Evolutionary conservation across 805 yeast species (phyloP), one percentile per base, ranked within the genome.

Genomic region (Ogataea allantospora): DNA sequence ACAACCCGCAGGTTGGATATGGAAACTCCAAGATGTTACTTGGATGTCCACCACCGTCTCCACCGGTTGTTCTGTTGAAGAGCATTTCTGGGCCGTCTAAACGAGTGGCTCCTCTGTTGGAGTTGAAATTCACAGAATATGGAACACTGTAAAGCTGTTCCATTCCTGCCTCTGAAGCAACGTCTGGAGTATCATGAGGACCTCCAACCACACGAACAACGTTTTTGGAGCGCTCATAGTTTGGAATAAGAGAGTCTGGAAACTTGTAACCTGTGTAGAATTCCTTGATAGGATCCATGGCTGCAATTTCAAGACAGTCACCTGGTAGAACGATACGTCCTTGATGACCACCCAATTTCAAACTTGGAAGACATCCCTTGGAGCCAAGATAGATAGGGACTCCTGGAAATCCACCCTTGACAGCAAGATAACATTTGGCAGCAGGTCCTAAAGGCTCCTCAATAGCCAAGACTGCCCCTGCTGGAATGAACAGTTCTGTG

Each of bases 11-110:
- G 28, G 88, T 68, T 0, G 98, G 88, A 61, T 91, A 91, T 36
- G 89, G 98, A 58, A 89, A 93, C 67, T 91, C 99, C 57, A 91
- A 96, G 29, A 96, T 88, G 63, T 91, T 91, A 12, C 96, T 88
- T 33, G 99, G 99, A 68, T 91, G 99, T 55, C 91, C 73, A 40
- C 99, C 99, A 38, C 93, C 99, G 54, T 88, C 96, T 44, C 98
- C 99, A 65, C 98, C 99, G 58, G 88, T 95, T 7, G 73, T 59
- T 67, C 99, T 78, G 11, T 96, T 95, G 97, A 98, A 93, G 57
- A 76, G 73, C 12, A 98, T 97, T 63, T 88, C 91, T 40, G 98
- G 98, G 27, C 97, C 97, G 47, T 84, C 80, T 48, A 91, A 70
- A 57, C 98, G 78, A 25, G 93, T 95, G 57, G 98, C 99, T 62